A percentile compares a stretch with the other conserved stretches of the same genome.
Conservation (phyloP, 495 filamentous ascomycete genomes). For the Hypoxylon rickii region DNA sequence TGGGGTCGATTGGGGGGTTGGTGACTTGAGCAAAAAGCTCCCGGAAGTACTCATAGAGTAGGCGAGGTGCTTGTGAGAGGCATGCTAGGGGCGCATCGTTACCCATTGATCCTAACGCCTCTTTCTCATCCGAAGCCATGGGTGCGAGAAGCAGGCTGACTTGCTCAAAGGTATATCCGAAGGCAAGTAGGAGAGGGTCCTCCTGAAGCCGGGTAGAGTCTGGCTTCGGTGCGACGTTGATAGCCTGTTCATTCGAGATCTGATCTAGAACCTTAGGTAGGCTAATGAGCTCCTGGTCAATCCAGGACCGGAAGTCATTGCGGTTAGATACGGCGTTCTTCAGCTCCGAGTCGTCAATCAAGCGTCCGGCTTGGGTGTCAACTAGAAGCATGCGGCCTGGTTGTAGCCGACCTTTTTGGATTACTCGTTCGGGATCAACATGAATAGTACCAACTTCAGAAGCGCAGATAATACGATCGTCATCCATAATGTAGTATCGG, state of each 20-base stretch:
- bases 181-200: constrained; percentile 83
- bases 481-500: constrained; percentile 97
- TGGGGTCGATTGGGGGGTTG: constrained; percentile 98
- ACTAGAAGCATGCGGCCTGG: constrained; percentile 98
- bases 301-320: constrained; percentile 85
- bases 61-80: constrained; percentile 83
- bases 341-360: constrained; percentile 93
- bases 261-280: constrained; percentile 67
- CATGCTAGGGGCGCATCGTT: constrained; percentile 97
- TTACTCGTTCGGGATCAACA: constrained; percentile 85
- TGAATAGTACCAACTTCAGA: constrained; percentile 96
- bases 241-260: constrained; percentile 31
- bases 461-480: constrained; percentile 97
- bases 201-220: constrained; percentile 79
- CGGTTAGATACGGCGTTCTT: constrained; percentile 87
- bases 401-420: constrained; percentile 94
- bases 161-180: constrained; percentile 97
- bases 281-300: constrained; percentile 84
- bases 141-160: constrained; percentile 91
- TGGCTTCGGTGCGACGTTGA: constrained; percentile 67
- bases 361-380: constrained; percentile 91
- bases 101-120: constrained; percentile 99
- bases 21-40: constrained; percentile 99
- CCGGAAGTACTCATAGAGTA: constrained; percentile 97
- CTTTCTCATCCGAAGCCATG: constrained; percentile 98